Evolutionary conservation across 768 basidiomycete genomes (phyloP), one percentile per base, ranked within the genome.

Genomic region (Boletus speciosus): DNA sequence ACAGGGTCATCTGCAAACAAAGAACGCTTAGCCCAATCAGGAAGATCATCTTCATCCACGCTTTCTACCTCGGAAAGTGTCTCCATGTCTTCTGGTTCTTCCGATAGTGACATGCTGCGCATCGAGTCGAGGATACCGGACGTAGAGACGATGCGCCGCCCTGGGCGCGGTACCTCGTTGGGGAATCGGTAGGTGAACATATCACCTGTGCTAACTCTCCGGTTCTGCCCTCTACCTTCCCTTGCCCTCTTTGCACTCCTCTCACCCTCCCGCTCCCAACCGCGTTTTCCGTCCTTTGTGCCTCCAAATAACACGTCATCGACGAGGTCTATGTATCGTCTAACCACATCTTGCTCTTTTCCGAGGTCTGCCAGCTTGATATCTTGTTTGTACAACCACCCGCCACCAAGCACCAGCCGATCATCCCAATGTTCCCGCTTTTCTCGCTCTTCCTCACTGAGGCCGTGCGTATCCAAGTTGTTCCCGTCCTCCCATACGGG

Each of bases 401-500:
- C 91, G 29, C 85, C 85, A 25, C 88, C 87, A 12, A 93, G 75
- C 0, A 91, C 84, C 11, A 93, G 78, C 35, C 83, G 76, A 64
- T 92, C 87, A 62, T 93, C 91, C 91, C 91, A 93, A 16, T 77
- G 73, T 57, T 89, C 86, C 38, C 79, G 77, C 67, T 84, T 85
- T 62, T 83, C 80, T 46, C 64, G 66, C 45, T 77, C 75, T 48
- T 76, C 75, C 56, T 80, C 79, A 56, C 76, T 77, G 41, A 78
- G 71, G 32, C 74, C 76, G 19, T 74, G 76, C 5, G 74, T 67
- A 12, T 71, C 64, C 37, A 67, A 61, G 34, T 70, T 80, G 14
- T 82, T 77, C 47, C 86, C 85, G 56, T 90, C 86, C 57, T 89
- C 87, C 91, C 91, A 93, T 1, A 93, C 88, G 0, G 88, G 86